Percentiles rank a stretch among this genome's conserved stretches.
Conservation (phyloP, 768 basidiomycete species). For the Kwoniella dendrophila region DNA sequence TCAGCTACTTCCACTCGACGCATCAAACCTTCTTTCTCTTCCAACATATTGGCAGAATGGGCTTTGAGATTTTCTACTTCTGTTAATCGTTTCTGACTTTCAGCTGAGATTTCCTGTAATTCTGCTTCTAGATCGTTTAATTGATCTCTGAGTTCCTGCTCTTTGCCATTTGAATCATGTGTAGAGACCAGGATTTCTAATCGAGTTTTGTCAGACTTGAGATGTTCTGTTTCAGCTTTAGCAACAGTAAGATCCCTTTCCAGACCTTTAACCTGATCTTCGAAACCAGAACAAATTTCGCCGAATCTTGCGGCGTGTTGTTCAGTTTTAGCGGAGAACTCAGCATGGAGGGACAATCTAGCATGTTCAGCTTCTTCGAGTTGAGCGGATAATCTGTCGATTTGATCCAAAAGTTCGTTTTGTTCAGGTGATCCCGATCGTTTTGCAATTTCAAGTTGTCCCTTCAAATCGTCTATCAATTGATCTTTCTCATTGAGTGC, state of each 20-base stretch:
- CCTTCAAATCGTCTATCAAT: constrained; percentile 35
- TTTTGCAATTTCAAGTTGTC: not conserved
- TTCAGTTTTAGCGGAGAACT: constrained; percentile 44
- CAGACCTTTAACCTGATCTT: constrained; percentile 41
- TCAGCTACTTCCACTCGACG: constrained; percentile 13
- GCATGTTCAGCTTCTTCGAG: constrained; percentile 37
- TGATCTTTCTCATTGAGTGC: constrained; percentile 39
- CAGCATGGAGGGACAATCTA: constrained; percentile 27
- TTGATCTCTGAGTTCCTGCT: constrained; percentile 32
- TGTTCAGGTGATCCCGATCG: not conserved
- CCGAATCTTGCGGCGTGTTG: constrained; percentile 45
- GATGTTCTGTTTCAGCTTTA: constrained; percentile 26
- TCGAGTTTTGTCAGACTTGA: constrained; percentile 35
- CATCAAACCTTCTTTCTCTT: constrained; percentile 21
- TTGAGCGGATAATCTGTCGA: constrained; percentile 26
- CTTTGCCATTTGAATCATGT: constrained; percentile 16
- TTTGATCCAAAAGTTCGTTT: constrained; percentile 6
- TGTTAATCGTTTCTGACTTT: not conserved
- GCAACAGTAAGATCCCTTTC: constrained; percentile 31
- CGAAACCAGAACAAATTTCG: constrained; percentile 47
- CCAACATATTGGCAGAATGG: constrained; percentile 8
- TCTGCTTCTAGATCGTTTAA: constrained; percentile 28
- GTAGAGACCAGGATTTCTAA: constrained; percentile 27
- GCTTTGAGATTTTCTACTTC: constrained; percentile 21
- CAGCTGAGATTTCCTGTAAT: constrained; percentile 9